Evolutionary conservation across 2,329 filamentous ascomycete species (phyloP).

Genomic region (Plectosphaerella plurivora): DNA sequence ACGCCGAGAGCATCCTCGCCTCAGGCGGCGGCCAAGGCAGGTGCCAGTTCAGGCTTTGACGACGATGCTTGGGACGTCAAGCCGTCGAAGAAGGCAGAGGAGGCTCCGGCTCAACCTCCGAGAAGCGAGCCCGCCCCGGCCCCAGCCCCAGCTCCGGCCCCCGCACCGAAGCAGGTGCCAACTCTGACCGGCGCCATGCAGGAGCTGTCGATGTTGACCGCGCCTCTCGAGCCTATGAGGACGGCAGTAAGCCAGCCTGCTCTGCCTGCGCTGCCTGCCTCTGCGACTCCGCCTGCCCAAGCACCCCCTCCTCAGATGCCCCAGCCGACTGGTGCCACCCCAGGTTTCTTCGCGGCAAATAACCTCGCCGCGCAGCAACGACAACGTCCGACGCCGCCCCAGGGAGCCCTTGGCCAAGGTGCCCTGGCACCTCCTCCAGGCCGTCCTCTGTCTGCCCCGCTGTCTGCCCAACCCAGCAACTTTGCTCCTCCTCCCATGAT

Average conservation of each 20-base stretch:
- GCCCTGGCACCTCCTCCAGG: slow-evolving; percentile 74
- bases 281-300: slow-evolving; percentile 23
- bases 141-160: slow-evolving; percentile 24
- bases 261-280: slow-evolving; percentile 16
- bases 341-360: slow-evolving; percentile 47
- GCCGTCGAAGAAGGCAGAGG: slow-evolving; percentile 58
- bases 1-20: slow-evolving; percentile 14
- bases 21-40: slow-evolving; percentile 10
- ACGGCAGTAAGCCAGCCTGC: slow-evolving; percentile 21
- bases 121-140: slow-evolving; percentile 26
- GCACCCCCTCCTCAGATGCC: slow-evolving; percentile 28
- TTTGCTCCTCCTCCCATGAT: slow-evolving; percentile 74
- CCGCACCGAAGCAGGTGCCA: slow-evolving; percentile 31
- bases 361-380: slow-evolving; percentile 25
- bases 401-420: slow-evolving; percentile 48
- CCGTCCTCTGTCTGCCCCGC: slow-evolving; percentile 81
- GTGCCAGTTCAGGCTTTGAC: slow-evolving; percentile 62
- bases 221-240: slow-evolving; percentile 49
- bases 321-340: slow-evolving; percentile 50
- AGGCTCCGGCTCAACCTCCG: slow-evolving; percentile 14
- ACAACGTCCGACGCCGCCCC: slow-evolving; percentile 37
- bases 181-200: slow-evolving; percentile 64
- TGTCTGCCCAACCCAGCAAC: slow-evolving; percentile 68
- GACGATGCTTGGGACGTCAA: slow-evolving; percentile 98
- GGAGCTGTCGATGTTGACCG: slow-evolving; percentile 49